Evolutionary conservation across 306 rosid species (phyloP), one percentile per base, ranked within the genome.

Genomic region (Gillenia trifoliata): DNA sequence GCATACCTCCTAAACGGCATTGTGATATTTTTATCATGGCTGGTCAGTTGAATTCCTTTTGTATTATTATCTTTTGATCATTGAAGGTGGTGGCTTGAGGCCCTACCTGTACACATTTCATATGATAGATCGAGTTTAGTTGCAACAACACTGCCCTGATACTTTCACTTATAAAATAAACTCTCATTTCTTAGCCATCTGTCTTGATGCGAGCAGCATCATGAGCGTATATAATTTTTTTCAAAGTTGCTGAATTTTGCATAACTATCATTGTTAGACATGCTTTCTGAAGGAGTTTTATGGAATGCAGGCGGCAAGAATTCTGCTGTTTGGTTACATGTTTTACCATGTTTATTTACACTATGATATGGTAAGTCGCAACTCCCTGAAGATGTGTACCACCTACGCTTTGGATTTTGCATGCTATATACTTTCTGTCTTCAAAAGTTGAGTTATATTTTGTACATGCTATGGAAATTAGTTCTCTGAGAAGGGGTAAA

Each of bases 281-380:
- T 64, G 45, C 63, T 78, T 74, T 71, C 77, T 75, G 71, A 75
- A 47, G 49, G 41, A 67, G 28, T 38, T 38, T 57, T 67, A 17
- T 31, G 56, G 30, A 43, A 28, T 77, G 81, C 86, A 85, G 89
- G 82, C 50, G 56, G 89, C 89, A 13, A 80, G 89, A 62, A 79
- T 85, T 63, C 61, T 82, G 80, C 80, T 85, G 66, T 85, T 85
- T 52, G 84, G 76, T 72, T 85, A 82, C 76, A 79, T 83, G 79
- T 85, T 85, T 79, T 76, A 79, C 75, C 89, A 85, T 49, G 86
- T 85, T 52, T 85, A 82, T 78, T 70, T 79, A 59, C 89, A 85
- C 71, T 82, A 85, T 72, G 73, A 77, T 76, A 80, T 73, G 86
- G 89, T 85, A 76, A 63, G 30, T 23, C 23, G 60, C 45, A 54